phyloP scores from a whole-genome alignment of 768 basidiomycete genomes.

The Pleurotus platypus region DNA sequence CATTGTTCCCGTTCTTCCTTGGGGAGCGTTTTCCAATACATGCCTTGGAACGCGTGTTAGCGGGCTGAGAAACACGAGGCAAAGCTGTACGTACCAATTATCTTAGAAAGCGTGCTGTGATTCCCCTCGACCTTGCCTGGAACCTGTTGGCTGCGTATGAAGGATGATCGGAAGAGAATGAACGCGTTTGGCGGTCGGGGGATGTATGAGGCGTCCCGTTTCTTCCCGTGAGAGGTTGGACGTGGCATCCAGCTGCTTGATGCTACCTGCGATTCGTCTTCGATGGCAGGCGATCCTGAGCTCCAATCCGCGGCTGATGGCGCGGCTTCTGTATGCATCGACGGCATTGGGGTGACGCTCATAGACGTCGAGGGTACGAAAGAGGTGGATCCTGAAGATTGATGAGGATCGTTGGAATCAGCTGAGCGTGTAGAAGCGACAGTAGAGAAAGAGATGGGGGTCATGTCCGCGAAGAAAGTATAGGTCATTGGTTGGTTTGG shows the following conservation, averaged over 20 bases:
- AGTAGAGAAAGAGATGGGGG: slow-evolving; percentile 43
- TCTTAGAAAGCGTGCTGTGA: slow-evolving; percentile 76
- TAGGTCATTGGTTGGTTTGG: slow-evolving; percentile 50
- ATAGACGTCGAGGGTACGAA: slow-evolving; percentile 17
- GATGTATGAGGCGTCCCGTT: slow-evolving; percentile 70
- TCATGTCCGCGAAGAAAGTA: slow-evolving; percentile 63
- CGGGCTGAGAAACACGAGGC: slow-evolving; percentile 8
- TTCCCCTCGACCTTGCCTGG: slow-evolving; percentile 78
- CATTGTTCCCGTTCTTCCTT: slow-evolving; percentile 66
- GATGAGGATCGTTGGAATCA: slow-evolving; percentile 18
- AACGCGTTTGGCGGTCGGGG: slow-evolving; percentile 84
- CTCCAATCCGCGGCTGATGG: slow-evolving; percentile 8
- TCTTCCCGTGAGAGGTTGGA: slow-evolving; percentile 48
- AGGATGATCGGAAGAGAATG: slow-evolving; percentile 79
- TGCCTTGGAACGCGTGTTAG: slow-evolving; percentile 36
- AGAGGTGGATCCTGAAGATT: slow-evolving; percentile 17
- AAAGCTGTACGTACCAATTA: slow-evolving; percentile 53
- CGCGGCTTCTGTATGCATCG: background rate
- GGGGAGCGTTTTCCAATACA: slow-evolving; percentile 71
- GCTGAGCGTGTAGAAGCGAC: slow-evolving; percentile 20
- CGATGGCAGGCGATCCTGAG: slow-evolving; percentile 14
- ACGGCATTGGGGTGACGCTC: background rate
- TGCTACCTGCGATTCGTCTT: slow-evolving; percentile 19
- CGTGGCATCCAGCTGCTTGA: background rate
- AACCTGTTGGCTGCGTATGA: slow-evolving; percentile 71